A percentile compares a stretch with the other conserved stretches of the same genome.
phyloP scores from a whole-genome alignment of 2,329 filamentous ascomycete species.

The Davidsoniella neocaledoniae region DNA sequence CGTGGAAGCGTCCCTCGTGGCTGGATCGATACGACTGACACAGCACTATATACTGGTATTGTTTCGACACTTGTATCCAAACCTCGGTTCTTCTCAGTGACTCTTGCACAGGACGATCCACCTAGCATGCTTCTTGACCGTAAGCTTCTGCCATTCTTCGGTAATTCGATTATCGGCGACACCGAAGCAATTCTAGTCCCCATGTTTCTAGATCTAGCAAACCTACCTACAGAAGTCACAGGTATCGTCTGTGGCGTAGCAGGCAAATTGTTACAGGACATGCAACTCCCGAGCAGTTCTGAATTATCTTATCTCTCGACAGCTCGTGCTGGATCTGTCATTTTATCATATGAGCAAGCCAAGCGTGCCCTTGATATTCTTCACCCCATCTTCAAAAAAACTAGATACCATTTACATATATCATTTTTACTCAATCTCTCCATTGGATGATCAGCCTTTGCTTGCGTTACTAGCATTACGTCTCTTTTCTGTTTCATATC shows the following conservation, averaged over 20 bases:
- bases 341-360: conserved; percentile 36
- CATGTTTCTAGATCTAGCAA: conserved; percentile 72
- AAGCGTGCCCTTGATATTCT: conserved; percentile 50
- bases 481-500: too few relatives aligned
- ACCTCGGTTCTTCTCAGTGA: conserved; percentile 58
- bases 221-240: conserved; percentile 70
- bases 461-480: too few relatives aligned
- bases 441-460: too few relatives aligned
- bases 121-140: conserved; percentile 60
- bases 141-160: conserved; percentile 45
- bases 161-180: conserved; percentile 59
- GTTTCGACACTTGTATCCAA: conserved; percentile 42
- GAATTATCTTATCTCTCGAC: conserved; percentile 88
- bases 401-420: not conserved
- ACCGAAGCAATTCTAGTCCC: conserved; percentile 60
- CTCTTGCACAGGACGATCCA: conserved; percentile 54
- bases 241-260: conserved; percentile 93
- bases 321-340: conserved; percentile 73
- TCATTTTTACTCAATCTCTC: too few relatives aligned
- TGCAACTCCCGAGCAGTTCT: conserved; percentile 37
- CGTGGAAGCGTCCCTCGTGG: conserved; percentile 17
- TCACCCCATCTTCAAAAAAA: conserved; percentile 29
- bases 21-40: conserved; percentile 45
- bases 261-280: conserved; percentile 60
- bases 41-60: conserved; percentile 45